These are phyloP conservation scores for Vaccinium macrocarpon DNA, from an alignment of 148 eudicot genomes.

Conservation along the genomic window DNA sequence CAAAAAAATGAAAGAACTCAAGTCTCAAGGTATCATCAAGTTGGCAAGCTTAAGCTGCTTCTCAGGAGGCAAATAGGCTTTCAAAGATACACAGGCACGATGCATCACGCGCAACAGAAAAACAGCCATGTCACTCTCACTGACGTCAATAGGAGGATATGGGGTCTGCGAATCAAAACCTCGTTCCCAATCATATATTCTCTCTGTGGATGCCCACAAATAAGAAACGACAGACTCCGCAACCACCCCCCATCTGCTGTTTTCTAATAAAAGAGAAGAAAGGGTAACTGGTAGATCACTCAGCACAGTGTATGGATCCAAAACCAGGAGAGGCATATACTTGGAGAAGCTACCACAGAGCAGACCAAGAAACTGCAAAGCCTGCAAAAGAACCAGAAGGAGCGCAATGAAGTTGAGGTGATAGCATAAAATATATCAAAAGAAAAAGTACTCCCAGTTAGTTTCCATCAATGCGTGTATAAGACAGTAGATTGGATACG, in stretches of 20 bases:
- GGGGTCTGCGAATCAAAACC: slow-evolving; percentile 22
- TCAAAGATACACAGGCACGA: slow-evolving; percentile 44
- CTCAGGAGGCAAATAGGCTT: slow-evolving; percentile 54
- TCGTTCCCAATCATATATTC: slow-evolving; percentile 49
- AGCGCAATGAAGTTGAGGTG: neutral
- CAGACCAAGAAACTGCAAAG: slow-evolving; percentile 61
- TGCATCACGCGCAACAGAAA: slow-evolving; percentile 50
- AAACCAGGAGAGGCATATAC: slow-evolving; percentile 72
- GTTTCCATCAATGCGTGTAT: neutral
- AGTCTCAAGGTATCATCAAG: slow-evolving; percentile 36
- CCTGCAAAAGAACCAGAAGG: slow-evolving; percentile 35
- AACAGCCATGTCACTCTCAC: slow-evolving; percentile 44
- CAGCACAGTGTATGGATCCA: slow-evolving; percentile 48
- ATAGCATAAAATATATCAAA: neutral
- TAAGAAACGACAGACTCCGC: slow-evolving; percentile 54
- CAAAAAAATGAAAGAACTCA: neutral
- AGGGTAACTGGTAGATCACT: slow-evolving; percentile 72
- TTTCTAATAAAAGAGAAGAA: slow-evolving; percentile 49
- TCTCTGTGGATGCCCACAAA: slow-evolving; percentile 54
- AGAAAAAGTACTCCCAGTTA: neutral
- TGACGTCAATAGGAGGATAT: slow-evolving; percentile 41
- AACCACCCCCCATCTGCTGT: slow-evolving; percentile 38
- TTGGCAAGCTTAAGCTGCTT: slow-evolving; percentile 71
- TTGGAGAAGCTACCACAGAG: slow-evolving; percentile 67
- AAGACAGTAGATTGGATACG: neutral